Evolutionary conservation across 345 rosid species (phyloP).

Genomic region (Citrus cavaleriei): DNA sequence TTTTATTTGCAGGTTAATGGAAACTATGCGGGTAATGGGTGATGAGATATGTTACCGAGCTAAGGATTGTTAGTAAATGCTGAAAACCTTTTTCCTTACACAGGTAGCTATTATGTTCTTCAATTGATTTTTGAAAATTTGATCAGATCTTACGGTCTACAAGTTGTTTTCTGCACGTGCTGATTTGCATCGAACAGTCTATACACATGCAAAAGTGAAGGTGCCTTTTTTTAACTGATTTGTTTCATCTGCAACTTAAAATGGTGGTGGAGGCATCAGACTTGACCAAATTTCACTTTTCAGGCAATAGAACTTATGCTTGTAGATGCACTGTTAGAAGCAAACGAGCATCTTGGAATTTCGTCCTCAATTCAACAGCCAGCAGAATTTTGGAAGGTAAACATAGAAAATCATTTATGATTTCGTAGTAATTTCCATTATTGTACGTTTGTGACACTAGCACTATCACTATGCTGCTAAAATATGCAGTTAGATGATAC

Average conservation of each 20-base stretch:
- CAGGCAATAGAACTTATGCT: slow-evolving; percentile 74
- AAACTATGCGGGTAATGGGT: slow-evolving; percentile 59
- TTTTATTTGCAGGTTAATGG: slow-evolving; percentile 51
- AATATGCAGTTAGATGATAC: slow-evolving; percentile 59
- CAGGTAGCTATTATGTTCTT: not conserved
- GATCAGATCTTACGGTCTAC: slow-evolving; percentile 54
- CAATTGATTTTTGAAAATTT: slow-evolving; percentile 9
- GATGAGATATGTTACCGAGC: slow-evolving; percentile 74
- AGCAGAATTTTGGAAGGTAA: slow-evolving; percentile 64
- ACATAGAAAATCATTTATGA: slow-evolving; percentile 1
- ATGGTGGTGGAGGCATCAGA: not conserved
- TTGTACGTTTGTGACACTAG: not conserved
- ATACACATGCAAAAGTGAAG: slow-evolving; percentile 76
- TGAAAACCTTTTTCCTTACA: not conserved
- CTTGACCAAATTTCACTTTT: slow-evolving; percentile 10
- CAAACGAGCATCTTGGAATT: slow-evolving; percentile 47
- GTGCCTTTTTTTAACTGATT: slow-evolving; percentile 23
- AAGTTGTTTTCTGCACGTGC: slow-evolving; percentile 72
- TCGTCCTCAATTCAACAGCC: slow-evolving; percentile 51
- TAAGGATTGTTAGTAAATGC: slow-evolving; percentile 54
- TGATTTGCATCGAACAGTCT: slow-evolving; percentile 66
- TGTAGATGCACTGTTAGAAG: slow-evolving; percentile 58
- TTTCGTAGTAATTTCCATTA: not conserved
- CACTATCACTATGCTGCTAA: not conserved
- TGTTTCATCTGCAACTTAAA: slow-evolving; percentile 5